phyloP scores from a whole-genome alignment of 352 stramenopile species.

The Globisporangium nodosum region DNA sequence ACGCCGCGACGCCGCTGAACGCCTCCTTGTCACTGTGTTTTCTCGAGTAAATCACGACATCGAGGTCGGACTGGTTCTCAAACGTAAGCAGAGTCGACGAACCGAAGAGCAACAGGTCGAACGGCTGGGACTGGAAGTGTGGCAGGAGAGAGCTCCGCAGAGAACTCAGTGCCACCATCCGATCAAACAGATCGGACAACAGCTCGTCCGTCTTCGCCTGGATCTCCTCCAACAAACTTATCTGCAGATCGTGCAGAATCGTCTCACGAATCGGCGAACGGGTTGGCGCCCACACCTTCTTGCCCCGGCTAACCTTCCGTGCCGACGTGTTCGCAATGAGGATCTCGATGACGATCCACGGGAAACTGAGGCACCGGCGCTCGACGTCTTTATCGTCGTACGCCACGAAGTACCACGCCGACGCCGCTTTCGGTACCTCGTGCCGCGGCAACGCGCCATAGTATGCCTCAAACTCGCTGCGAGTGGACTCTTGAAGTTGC shows the following conservation, averaged over 20 bases:
- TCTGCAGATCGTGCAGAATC: constrained; percentile 52
- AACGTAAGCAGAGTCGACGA: constrained; percentile 72
- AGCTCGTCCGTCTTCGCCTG: constrained; percentile 39
- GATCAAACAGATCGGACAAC: constrained; percentile 57
- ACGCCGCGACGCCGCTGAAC: constrained; percentile 27
- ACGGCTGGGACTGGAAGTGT: constrained; percentile 33
- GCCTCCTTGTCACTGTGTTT: constrained; percentile 10
- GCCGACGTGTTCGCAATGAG: constrained; percentile 38
- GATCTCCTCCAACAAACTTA: constrained; percentile 55
- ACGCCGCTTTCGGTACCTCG: constrained; percentile 37
- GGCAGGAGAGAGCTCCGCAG: constrained; percentile 31
- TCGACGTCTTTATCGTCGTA: constrained; percentile 37
- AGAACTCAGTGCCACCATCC: constrained; percentile 43
- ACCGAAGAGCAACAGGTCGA: constrained; percentile 56
- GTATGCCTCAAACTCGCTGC: constrained; percentile 34
- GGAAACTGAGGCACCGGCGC: constrained; percentile 50
- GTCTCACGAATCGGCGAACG: constrained; percentile 16
- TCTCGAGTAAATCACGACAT: constrained; percentile 34
- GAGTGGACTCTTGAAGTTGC: constrained; percentile 36
- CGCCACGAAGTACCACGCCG: constrained; percentile 67
- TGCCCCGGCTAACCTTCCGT: constrained; percentile 8
- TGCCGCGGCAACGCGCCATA: constrained; percentile 11
- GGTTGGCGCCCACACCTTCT: constrained; percentile 23
- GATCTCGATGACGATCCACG: constrained; percentile 62
- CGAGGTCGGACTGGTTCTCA: constrained; percentile 71